Base-by-base conservation (phyloP, 805 yeast species). In the Yamadazyma phyllophila region DNA sequence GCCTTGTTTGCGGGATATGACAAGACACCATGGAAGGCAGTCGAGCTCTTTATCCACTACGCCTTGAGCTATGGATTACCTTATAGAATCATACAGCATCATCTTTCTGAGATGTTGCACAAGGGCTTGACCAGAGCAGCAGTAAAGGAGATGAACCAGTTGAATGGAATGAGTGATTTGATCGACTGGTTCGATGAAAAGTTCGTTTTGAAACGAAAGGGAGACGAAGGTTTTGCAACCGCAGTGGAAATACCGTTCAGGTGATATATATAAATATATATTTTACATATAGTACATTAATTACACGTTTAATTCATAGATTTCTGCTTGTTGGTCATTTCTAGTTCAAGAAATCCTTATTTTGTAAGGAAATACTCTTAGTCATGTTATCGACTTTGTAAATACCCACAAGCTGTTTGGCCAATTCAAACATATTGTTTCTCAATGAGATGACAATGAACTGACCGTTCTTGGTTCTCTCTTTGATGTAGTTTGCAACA, bases 341-440 rank as follows among this genome's bases (percentile, higher is more conserved):
- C 34, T 26, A 42, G 12, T 29, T 20, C 15, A 67, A 53, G 43
- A 69, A 66, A 40, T 83, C 89, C 46, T 72, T 74, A 57, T 89
- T 89, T 56, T 83, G 78, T 36, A 89, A 60, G 3, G 96, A 81
- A 20, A 89, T 86, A 58, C 96, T 88, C 60, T 77, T 77, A 2
- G 98, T 91, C 91, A 81, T 88, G 66, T 92, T 92, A 55, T 85
- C 81, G 48, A 86, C 91, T 65, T 95, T 94, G 73, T 91, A 95
- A 49, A 94, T 89, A 9, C 99, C 99, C 30, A 94, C 96, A 53
- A 94, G 73, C 59, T 90, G 94, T 56, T 89, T 86, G 2, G 99
- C 95, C 50, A 94, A 75, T 67, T 94, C 99, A 65, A 95, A 94
- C 99, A 94, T 94, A 63, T 95, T 94, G 65, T 94, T 92, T 66